These are phyloP conservation scores for Candida sanyaensis DNA, from an alignment of 1,139 yeast species.

Conservation along the genomic window DNA sequence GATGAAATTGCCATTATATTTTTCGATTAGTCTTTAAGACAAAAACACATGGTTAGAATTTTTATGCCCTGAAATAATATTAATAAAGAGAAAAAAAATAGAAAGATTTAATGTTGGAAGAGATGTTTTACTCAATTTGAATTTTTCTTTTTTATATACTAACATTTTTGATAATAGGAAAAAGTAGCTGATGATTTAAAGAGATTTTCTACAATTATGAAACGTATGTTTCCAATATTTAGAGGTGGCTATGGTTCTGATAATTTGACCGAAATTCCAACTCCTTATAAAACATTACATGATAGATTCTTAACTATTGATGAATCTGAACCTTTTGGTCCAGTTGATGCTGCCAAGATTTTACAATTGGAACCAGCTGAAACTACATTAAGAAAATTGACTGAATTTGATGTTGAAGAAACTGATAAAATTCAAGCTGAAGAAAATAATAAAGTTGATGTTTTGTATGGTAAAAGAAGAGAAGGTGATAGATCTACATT, in stretches of 20 bases:
- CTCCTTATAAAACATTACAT: slow-evolving; percentile 79
- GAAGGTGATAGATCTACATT: slow-evolving; percentile 65
- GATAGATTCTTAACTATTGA: slow-evolving; percentile 88
- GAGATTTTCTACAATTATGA: slow-evolving; percentile 61
- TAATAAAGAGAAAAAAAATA: too few species aligned
- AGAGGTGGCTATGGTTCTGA: slow-evolving; percentile 51
- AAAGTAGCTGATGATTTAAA: slow-evolving; percentile 52
- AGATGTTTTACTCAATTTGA: not conserved
- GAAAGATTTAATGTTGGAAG: not conserved
- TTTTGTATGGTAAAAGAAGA: slow-evolving; percentile 50
- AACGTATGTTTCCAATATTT: slow-evolving; percentile 80
- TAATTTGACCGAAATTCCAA: slow-evolving; percentile 90
- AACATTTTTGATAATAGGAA: slow-evolving; percentile 28
- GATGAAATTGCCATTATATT: slow-evolving; percentile 23
- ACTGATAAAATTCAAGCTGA: slow-evolving; percentile 21
- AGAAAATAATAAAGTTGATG: slow-evolving; percentile 23
- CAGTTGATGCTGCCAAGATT: slow-evolving; percentile 90
- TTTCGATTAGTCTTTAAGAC: slow-evolving; percentile 87
- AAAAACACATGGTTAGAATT: slow-evolving; percentile 52
- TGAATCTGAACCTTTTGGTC: slow-evolving; percentile 96
- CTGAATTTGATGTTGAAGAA: slow-evolving; percentile 52
- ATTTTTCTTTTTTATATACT: slow-evolving; percentile 7
- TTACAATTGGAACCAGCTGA: slow-evolving; percentile 85
- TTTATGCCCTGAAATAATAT: slow-evolving; percentile 16
- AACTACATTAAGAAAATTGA: slow-evolving; percentile 65